Percentiles rank a stretch among this genome's conserved stretches.
Evolutionary conservation across 768 basidiomycete genomes (phyloP).

Genomic region (Tricholoma hemisulphureum): DNA sequence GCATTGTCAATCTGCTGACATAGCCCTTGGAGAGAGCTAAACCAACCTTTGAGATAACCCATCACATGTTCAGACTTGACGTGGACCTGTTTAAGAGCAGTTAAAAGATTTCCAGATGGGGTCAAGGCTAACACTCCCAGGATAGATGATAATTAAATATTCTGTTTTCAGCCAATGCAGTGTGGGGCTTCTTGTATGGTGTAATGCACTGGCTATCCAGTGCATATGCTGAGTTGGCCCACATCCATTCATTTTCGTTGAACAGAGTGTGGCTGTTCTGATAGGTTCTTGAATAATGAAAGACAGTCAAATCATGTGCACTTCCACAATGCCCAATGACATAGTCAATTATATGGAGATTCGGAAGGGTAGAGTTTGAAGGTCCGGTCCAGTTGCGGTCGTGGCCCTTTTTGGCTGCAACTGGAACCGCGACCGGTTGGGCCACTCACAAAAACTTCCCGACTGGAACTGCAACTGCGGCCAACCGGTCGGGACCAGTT

Average conservation of each 20-base stretch:
- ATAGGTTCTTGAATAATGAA: constrained; percentile 18
- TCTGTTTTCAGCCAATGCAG: constrained; percentile 18
- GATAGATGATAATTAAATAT: constrained; percentile 27
- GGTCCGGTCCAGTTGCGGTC: too few species aligned
- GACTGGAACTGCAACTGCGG: too few species aligned
- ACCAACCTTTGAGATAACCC: constrained; percentile 27
- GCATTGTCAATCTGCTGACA: constrained; percentile 25
- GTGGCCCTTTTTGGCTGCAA: too few species aligned
- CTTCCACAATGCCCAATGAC: constrained; percentile 28
- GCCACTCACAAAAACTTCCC: too few species aligned
- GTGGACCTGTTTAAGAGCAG: constrained; percentile 14
- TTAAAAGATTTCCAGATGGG: too few species aligned
- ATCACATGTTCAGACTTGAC: constrained; percentile 29
- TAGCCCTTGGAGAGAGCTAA: constrained; percentile 19
- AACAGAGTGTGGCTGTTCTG: constrained; percentile 21
- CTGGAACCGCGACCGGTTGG: too few species aligned
- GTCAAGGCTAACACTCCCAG: too few species aligned
- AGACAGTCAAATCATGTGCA: constrained; percentile 34
- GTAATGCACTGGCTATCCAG: constrained; percentile 23
- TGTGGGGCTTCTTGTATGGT: constrained; percentile 30
- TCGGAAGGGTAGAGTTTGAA: too few species aligned
- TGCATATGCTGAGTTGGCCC: neutral
- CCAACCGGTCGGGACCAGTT: too few species aligned
- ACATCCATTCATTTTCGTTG: constrained; percentile 15
- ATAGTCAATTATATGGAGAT: constrained; percentile 36